These are phyloP conservation scores for Berkeleyomyces rouxiae DNA, from an alignment of 2,329 filamentous ascomycete species.

Conservation along the genomic window DNA sequence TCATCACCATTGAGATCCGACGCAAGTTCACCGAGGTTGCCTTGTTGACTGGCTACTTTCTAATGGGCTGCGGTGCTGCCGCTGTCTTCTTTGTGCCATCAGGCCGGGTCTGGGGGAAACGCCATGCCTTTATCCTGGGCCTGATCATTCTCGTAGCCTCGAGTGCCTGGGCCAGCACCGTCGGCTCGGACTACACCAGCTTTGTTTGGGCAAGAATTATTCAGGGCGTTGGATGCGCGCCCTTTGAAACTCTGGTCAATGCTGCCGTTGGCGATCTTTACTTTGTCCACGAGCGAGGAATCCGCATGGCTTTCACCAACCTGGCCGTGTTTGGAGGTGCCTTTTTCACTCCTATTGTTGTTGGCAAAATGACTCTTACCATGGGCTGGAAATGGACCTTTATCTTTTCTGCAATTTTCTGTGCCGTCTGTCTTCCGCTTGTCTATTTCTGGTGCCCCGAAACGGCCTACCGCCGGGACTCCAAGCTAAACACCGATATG, in stretches of 20 bases:
- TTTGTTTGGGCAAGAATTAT: conserved; percentile 65
- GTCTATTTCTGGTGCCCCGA: conserved; percentile 72
- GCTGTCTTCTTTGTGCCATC: conserved; percentile 77
- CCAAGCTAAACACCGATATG: conserved; percentile 52
- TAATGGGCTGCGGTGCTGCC: conserved; percentile 65
- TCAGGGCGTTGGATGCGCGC: conserved; percentile 73
- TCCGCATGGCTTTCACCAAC: conserved; percentile 68
- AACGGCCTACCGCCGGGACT: conserved; percentile 51
- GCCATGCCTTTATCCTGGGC: conserved; percentile 71
- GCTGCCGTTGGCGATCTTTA: conserved; percentile 80
- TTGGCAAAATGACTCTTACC: conserved; percentile 63
- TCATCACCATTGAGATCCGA: conserved; percentile 49
- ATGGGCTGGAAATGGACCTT: conserved; percentile 82
- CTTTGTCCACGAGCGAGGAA: conserved; percentile 69
- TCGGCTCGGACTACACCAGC: conserved; percentile 49
- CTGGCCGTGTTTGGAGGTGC: conserved; percentile 39
- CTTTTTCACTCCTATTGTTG: conserved; percentile 67
- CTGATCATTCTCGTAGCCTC: conserved; percentile 56
- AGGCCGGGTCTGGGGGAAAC: conserved; percentile 80
- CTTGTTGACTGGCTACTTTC: conserved; percentile 70
- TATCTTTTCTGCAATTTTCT: conserved; percentile 75
- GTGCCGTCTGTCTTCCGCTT: conserved; percentile 49
- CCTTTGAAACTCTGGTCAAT: conserved; percentile 82
- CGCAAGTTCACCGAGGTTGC: conserved; percentile 59
- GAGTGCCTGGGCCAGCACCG: conserved; percentile 62